Conservation (phyloP, 768 basidiomycete species). For the Pleurotus djamor region DNA sequence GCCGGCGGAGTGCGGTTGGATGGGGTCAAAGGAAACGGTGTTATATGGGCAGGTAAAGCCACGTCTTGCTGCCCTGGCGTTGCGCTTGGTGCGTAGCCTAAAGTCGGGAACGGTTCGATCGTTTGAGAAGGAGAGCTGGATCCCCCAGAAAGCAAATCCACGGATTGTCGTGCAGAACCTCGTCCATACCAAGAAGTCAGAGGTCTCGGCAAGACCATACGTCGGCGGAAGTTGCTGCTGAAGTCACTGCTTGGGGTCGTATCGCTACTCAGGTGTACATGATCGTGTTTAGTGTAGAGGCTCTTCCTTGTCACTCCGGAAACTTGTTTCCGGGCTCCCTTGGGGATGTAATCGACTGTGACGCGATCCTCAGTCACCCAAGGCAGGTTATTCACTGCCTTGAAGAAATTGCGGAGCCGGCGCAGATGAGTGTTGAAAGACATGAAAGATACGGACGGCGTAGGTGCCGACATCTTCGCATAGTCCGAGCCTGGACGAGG, state of each 20-base stretch:
- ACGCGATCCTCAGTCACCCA: slow-evolving; percentile 40
- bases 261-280: background rate
- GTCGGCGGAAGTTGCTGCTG: background rate
- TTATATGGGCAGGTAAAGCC: background rate
- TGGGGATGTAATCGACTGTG: slow-evolving; percentile 42
- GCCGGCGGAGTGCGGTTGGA: background rate
- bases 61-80: background rate
- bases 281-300: background rate
- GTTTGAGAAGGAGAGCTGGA: background rate
- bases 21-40: background rate
- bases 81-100: background rate
- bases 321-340: background rate
- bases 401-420: slow-evolving; percentile 31
- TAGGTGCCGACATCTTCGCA: slow-evolving; percentile 43
- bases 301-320: background rate
- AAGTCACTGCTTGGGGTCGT: background rate
- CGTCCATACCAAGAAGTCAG: slow-evolving; percentile 4
- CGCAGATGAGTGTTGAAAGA: slow-evolving; percentile 28
- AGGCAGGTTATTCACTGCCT: slow-evolving; percentile 34
- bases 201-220: background rate
- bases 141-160: slow-evolving; percentile 2
- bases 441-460: slow-evolving; percentile 32
- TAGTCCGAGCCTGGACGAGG: slow-evolving; percentile 43
- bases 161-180: background rate
- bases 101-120: slow-evolving; percentile 3